Percentiles rank a stretch among this genome's conserved stretches.
These are phyloP conservation scores for Termitomyces sp. DNA, from an alignment of 768 basidiomycete genomes.

Conservation along the genomic window DNA sequence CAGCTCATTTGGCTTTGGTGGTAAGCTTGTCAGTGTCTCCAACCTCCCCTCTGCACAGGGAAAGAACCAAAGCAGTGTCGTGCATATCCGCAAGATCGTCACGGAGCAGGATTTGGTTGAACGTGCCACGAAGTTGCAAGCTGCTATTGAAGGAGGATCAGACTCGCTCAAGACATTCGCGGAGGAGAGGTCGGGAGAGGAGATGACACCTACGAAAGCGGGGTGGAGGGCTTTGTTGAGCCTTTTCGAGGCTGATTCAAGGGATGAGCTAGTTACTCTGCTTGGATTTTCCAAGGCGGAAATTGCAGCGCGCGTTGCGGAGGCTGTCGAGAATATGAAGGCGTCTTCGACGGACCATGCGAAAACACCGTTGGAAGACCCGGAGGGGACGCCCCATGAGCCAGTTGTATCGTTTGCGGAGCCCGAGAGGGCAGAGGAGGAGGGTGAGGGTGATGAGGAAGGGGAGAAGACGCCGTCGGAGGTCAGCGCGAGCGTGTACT, in stretches of 20 bases:
- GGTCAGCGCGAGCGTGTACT: constrained; percentile 56
- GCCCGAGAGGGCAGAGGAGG: constrained; percentile 50
- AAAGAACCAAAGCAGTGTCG: constrained; percentile 75
- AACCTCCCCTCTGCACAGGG: constrained; percentile 74
- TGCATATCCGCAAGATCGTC: constrained; percentile 73
- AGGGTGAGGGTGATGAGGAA: constrained; percentile 27
- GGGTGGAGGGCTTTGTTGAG: constrained; percentile 88
- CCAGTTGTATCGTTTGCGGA: constrained; percentile 84
- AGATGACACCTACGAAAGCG: constrained; percentile 31
- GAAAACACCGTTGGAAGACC: constrained; percentile 30
- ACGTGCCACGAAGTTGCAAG: constrained; percentile 62
- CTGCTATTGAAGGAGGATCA: constrained; percentile 46
- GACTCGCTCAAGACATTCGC: constrained; percentile 61
- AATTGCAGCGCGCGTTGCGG: constrained; percentile 70
- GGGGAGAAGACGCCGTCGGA: constrained; percentile 65
- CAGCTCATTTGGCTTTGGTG: constrained; percentile 87
- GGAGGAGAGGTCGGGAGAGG: constrained; percentile 44
- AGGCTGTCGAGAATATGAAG: constrained; percentile 76
- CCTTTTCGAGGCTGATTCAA: constrained; percentile 83
- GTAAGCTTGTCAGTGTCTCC: constrained; percentile 73
- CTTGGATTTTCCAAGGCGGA: constrained; percentile 92
- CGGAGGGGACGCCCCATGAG: constrained; percentile 49
- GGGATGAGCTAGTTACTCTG: constrained; percentile 85
- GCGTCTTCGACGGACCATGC: constrained; percentile 29
- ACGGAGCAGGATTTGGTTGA: constrained; percentile 74